Evolutionary conservation across 1,284 basidiomycete species (phyloP), one percentile per base, ranked within the genome.

Genomic region (Trametes pubescens): DNA sequence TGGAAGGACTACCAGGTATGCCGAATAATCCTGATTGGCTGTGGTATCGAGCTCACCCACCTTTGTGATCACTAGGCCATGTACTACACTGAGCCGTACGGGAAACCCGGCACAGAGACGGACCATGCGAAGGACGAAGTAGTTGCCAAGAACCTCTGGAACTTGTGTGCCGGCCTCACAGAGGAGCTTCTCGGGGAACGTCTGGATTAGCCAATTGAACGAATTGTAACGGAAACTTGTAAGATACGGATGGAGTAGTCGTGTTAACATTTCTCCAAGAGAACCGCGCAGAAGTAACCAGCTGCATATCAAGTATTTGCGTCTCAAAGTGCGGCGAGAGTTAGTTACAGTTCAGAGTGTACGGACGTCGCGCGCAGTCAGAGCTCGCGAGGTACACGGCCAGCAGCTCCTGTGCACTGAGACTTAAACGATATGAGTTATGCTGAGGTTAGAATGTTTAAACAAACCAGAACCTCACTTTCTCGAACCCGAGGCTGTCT

Each of bases 1-100:
- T 75, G 74, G 73, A 71, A 70, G 32, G 71, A 76, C 14, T 74
- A 64, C 54, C 75, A 76, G 69, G 74, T 74, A 29, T 57, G 72
- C 22, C 3, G 43, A n/a, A 7, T 22, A 47, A 1, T 4, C 21
- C 5, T 7, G 7, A 24, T 22, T 47, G 22, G 44, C 14, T 13
- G 11, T 38, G 43, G 16, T 4, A 22, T 57, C 13, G 26, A 55
- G 21, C 21, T 38, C 34, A 52, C 34, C 13, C 13, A 13, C 11
- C n/a, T 24, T 38, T 13, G 10, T 47, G 32, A 18, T 8, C 22
- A 13, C 9, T 26, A 75, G 75, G 75, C 72, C 18, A 73, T 74
- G 22, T 76, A 76, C 63, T 76, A 69, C 55, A 65, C 72, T 2
- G 73, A 76, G 57, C 60, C 75, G 13, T 70, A 73, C 43, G 74